A percentile compares a stretch with the other conserved stretches of the same genome.
These are phyloP conservation scores for Calycina herbarum DNA, from an alignment of 2,329 filamentous ascomycete species.

Conservation along the genomic window DNA sequence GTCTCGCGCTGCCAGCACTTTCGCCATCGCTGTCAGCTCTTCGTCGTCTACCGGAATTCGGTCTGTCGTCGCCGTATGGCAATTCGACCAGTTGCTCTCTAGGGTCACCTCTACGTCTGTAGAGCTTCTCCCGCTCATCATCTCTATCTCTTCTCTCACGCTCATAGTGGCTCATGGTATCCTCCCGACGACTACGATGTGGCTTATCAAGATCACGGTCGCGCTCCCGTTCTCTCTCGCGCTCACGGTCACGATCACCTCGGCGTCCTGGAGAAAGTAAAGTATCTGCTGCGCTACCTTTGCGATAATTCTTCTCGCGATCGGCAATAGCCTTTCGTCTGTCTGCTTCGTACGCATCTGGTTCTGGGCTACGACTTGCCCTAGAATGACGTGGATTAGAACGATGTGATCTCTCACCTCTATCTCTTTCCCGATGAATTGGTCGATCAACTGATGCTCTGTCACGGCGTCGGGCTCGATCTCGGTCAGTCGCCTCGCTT, in stretches of 20 bases:
- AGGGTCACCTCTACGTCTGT: slow-evolving; percentile 77
- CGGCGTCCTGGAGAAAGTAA: slow-evolving; percentile 47
- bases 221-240: slow-evolving; percentile 39
- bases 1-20: slow-evolving; percentile 55
- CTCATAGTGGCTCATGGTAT: slow-evolving; percentile 70
- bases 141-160: slow-evolving; percentile 86
- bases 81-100: slow-evolving; percentile 81
- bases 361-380: slow-evolving; percentile 84
- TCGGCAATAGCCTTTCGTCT: slow-evolving; percentile 90
- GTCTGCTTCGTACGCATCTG: slow-evolving; percentile 93
- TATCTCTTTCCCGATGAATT: slow-evolving; percentile 49
- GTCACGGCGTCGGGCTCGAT: slow-evolving; percentile 59
- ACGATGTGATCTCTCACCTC: slow-evolving; percentile 66
- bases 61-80: slow-evolving; percentile 79
- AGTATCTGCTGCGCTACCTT: slow-evolving; percentile 68
- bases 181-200: slow-evolving; percentile 57
- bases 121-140: slow-evolving; percentile 84
- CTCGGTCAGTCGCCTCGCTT: slow-evolving; percentile 69
- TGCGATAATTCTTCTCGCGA: slow-evolving; percentile 89
- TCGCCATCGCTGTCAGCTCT: slow-evolving; percentile 77
- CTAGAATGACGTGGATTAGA: slow-evolving; percentile 56
- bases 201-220: slow-evolving; percentile 41
- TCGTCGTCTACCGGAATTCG: slow-evolving; percentile 68
- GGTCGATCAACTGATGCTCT: slow-evolving; percentile 48
- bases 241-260: slow-evolving; percentile 36